Conservation (phyloP, 1,139 yeast species). For the Pichiaceae sp. region DNA sequence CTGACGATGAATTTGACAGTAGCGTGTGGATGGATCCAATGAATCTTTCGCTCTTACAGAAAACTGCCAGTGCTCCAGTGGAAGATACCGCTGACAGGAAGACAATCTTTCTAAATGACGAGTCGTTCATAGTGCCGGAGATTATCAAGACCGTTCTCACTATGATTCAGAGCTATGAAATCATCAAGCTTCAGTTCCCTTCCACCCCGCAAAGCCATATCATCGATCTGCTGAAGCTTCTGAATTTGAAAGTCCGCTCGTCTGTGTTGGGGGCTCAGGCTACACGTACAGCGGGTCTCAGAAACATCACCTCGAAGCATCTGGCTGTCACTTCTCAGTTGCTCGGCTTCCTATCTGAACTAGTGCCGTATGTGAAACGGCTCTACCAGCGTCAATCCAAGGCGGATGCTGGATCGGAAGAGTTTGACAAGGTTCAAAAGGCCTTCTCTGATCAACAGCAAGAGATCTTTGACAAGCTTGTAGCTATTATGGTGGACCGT, state of each 20-base stretch:
- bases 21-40: constrained; percentile 43
- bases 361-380: constrained; percentile 28
- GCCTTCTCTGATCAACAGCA: constrained; percentile 51
- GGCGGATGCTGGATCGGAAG: constrained; percentile 23
- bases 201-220: constrained; percentile 31
- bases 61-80: background rate
- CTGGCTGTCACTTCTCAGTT: constrained; percentile 62
- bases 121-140: constrained; percentile 36
- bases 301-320: constrained; percentile 70
- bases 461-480: constrained; percentile 59
- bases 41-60: constrained; percentile 19
- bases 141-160: constrained; percentile 30
- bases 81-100: constrained; percentile 18
- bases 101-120: constrained; percentile 31
- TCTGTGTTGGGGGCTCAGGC: constrained; percentile 75
- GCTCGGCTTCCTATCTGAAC: constrained; percentile 32
- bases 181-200: constrained; percentile 42
- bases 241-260: constrained; percentile 50
- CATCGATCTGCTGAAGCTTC: constrained; percentile 41
- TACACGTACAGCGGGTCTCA: constrained; percentile 64
- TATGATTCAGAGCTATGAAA: constrained; percentile 39
- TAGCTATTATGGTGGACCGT: constrained; percentile 64
- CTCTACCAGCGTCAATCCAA: constrained; percentile 17
- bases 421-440: constrained; percentile 28
- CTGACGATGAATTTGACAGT: constrained; percentile 25